Evolutionary conservation across 129 eudicot species (phyloP), one percentile per base, ranked within the genome.

Genomic region (Escallonia rubra): DNA sequence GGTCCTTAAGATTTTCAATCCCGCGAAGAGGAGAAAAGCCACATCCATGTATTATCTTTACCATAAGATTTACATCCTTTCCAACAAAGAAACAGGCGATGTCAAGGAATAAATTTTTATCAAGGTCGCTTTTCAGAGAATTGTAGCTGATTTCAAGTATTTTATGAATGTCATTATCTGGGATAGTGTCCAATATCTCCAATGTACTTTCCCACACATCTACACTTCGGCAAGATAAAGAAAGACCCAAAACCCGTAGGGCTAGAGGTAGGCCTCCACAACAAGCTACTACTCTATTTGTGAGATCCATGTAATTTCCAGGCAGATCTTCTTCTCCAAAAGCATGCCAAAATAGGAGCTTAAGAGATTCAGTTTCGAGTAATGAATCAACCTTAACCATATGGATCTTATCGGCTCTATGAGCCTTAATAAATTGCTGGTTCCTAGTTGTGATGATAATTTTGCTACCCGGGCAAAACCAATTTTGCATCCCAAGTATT

Each of bases 191-290:
- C 1, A 23, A 1, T 23, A 23, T 23, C 34, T 23, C 34, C 34
- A 23, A 23, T 23, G 34, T 23, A 41, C 58, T 48, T 4, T 53
- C 9, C 72, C 72, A 67, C 11, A 53, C 51, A 10, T 54, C 72
- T 7, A 54, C 42, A 40, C 63, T 67, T 16, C 6, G 54, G 6
- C 50, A 6, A 41, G 69, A 65, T 14, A 65, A 12, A 3, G 69
- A 23, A 46, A 65, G 69, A 46, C 46, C 63, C 72, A 39, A 67
- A 66, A 66, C 59, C 34, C 40, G 59, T 2, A 66, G 59, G 10
- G 70, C 70, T 51, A 65, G 39, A 23, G 72, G 72, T 53, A 40
- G 63, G 9, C 72, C 72, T 52, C 38, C 51, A 55, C 72, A 67
- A 12, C 39, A 41, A 11, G 13, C 12, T 40, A 67, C 51, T 12